These are phyloP conservation scores for Phialophora verrucosa DNA, from an alignment of 2,329 filamentous ascomycete genomes.

Conservation along the genomic window DNA sequence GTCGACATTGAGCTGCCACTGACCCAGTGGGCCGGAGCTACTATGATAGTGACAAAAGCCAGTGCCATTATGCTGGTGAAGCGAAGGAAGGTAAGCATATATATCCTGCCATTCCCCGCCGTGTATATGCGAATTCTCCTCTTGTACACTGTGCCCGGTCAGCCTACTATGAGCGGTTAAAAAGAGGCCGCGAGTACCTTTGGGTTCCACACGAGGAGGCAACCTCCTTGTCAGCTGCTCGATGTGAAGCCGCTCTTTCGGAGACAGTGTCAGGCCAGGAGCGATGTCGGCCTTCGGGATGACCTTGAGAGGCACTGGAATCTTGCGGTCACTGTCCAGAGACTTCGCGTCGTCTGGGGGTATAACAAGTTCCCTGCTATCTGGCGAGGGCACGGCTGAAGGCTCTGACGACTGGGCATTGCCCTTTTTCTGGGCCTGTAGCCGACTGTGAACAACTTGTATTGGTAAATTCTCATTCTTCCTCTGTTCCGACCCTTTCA, in stretches of 20 bases:
- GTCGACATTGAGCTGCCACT: slow-evolving; percentile 45
- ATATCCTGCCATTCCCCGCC: slow-evolving; percentile 69
- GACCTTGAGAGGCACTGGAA: slow-evolving; percentile 37
- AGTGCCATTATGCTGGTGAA: slow-evolving; percentile 73
- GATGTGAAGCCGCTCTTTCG: slow-evolving; percentile 39
- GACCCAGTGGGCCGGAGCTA: slow-evolving; percentile 63
- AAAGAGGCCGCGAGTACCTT: slow-evolving; percentile 16
- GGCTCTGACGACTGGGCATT: neutral
- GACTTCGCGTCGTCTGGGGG: slow-evolving; percentile 24
- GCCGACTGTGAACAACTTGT: slow-evolving; percentile 30
- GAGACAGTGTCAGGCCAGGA: slow-evolving; percentile 36
- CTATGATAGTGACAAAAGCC: slow-evolving; percentile 67
- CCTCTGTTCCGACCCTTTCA: slow-evolving; percentile 20
- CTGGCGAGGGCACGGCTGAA: neutral
- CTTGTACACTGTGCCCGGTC: slow-evolving; percentile 33
- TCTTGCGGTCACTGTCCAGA: slow-evolving; percentile 31
- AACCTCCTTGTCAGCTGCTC: slow-evolving; percentile 37
- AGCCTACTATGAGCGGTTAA: slow-evolving; percentile 2
- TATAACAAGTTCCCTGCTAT: slow-evolving; percentile 30
- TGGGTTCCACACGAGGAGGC: slow-evolving; percentile 30
- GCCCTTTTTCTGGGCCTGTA: slow-evolving; percentile 24
- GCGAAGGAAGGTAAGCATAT: slow-evolving; percentile 73
- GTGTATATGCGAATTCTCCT: slow-evolving; percentile 74
- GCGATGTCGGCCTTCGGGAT: slow-evolving; percentile 38
- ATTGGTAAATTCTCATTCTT: slow-evolving; percentile 27